Conservation (phyloP, 2,329 filamentous ascomycete genomes). For the Fonsecaea pedrosoi region DNA sequence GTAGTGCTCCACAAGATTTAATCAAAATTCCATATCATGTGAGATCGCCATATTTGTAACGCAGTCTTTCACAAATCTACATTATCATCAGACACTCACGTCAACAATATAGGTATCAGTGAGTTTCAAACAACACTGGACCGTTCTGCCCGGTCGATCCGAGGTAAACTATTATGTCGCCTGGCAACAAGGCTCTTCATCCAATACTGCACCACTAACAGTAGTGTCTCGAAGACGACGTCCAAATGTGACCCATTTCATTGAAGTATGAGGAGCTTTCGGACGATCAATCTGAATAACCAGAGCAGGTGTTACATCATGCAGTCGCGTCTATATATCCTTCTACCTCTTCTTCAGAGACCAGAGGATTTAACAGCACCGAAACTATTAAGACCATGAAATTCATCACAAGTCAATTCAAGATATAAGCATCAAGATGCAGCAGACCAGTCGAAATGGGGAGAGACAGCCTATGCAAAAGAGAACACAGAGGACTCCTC, state of each 20-base stretch:
- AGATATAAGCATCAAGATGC: neutral
- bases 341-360: neutral
- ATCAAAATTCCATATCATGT: neutral
- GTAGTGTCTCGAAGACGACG: neutral
- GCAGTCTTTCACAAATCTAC: neutral
- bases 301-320: neutral
- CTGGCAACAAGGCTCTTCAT: neutral
- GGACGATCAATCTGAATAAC: neutral
- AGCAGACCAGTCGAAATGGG: neutral
- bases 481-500: neutral
- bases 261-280: neutral
- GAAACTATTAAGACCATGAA: neutral
- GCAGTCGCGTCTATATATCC: too few relatives aligned
- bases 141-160: constrained; percentile 10
- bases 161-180: neutral
- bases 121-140: neutral
- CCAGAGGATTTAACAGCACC: neutral
- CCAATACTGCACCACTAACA: too few relatives aligned
- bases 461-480: neutral
- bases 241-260: neutral
- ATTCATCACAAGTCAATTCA: neutral
- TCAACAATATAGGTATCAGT: neutral
- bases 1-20: neutral
- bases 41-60: neutral
- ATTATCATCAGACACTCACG: neutral